Conservation (phyloP, 2,329 filamentous ascomycete genomes). For the Botrytis paeoniae region DNA sequence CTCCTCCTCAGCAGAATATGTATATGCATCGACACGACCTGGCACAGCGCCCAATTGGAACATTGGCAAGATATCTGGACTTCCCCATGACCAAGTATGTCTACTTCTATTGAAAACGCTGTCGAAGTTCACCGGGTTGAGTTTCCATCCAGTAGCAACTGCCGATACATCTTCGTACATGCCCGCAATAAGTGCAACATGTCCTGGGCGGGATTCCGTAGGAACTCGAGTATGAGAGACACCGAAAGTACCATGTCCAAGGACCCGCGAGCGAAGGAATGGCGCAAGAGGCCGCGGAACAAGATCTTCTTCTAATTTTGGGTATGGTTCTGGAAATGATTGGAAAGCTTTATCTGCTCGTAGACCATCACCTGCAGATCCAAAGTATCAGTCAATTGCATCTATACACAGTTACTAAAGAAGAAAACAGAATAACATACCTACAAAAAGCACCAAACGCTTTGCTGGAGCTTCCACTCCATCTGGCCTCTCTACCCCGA, state of each 20-base stretch:
- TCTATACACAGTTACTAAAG: neutral
- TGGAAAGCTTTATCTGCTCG: conserved; percentile 98
- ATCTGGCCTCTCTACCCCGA: conserved; percentile 61
- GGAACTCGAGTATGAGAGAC: conserved; percentile 96
- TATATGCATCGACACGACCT: conserved; percentile 82
- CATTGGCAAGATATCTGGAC: conserved; percentile 96
- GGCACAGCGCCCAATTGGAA: conserved; percentile 90
- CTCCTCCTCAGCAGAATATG: conserved; percentile 79
- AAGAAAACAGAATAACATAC: conserved; percentile 45
- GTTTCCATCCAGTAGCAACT: conserved; percentile 95
- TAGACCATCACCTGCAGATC: conserved; percentile 70
- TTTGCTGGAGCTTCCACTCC: conserved; percentile 73
- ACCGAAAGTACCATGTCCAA: conserved; percentile 90
- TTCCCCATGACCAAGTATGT: conserved; percentile 99
- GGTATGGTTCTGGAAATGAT: conserved; percentile 82
- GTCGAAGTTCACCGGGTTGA: conserved; percentile 97
- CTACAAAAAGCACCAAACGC: conserved; percentile 88
- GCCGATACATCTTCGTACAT: conserved; percentile 97
- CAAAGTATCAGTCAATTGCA: conserved; percentile 20
- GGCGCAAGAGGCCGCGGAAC: conserved; percentile 79
- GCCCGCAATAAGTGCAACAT: conserved; percentile 94
- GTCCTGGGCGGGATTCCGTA: conserved; percentile 92
- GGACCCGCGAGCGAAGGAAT: conserved; percentile 83
- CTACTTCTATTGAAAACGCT: conserved; percentile 96
- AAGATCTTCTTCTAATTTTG: conserved; percentile 61